Conservation (phyloP, 805 yeast genomes). For the Candida sanyiensis region DNA sequence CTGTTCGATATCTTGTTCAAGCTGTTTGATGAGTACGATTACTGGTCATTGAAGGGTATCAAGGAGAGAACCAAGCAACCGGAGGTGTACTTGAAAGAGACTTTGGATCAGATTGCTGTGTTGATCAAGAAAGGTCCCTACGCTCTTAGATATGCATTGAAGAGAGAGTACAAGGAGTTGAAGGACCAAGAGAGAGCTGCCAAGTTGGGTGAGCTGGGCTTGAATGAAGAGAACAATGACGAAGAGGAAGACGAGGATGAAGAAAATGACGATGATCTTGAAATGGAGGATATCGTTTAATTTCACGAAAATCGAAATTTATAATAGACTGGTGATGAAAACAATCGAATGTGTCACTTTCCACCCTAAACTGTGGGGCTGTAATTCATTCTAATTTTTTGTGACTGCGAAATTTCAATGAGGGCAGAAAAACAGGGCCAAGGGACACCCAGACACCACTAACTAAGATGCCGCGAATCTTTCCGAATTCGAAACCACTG, state of each 20-base stretch:
- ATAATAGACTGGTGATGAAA: not conserved
- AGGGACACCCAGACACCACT: conserved; percentile 13
- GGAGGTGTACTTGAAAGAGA: conserved; percentile 85
- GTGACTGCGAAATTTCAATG: conserved; percentile 12
- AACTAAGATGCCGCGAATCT: not conserved
- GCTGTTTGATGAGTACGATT: conserved; percentile 89
- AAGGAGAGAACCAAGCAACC: conserved; percentile 95
- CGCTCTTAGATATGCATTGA: conserved; percentile 83
- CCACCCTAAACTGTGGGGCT: too few species aligned
- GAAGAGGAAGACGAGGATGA: conserved; percentile 43
- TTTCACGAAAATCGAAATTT: not conserved
- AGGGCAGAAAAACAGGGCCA: not conserved
- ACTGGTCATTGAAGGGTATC: conserved; percentile 92
- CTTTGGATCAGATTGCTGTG: conserved; percentile 82
- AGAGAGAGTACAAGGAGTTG: conserved; percentile 81
- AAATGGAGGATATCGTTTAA: conserved; percentile 68
- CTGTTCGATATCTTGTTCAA: conserved; percentile 82
- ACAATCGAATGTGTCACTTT: too few species aligned
- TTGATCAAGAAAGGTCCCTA: conserved; percentile 94
- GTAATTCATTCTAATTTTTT: too few species aligned
- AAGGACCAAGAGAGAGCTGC: conserved; percentile 72
- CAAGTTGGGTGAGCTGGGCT: conserved; percentile 47
- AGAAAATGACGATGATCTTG: conserved; percentile 58
- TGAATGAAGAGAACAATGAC: conserved; percentile 20
- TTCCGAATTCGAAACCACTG: not conserved